Percentiles rank a stretch among this genome's conserved stretches.
These are phyloP conservation scores for Aspergillus novoparasiticus DNA, from an alignment of 2,329 filamentous ascomycete species.

Conservation along the genomic window DNA sequence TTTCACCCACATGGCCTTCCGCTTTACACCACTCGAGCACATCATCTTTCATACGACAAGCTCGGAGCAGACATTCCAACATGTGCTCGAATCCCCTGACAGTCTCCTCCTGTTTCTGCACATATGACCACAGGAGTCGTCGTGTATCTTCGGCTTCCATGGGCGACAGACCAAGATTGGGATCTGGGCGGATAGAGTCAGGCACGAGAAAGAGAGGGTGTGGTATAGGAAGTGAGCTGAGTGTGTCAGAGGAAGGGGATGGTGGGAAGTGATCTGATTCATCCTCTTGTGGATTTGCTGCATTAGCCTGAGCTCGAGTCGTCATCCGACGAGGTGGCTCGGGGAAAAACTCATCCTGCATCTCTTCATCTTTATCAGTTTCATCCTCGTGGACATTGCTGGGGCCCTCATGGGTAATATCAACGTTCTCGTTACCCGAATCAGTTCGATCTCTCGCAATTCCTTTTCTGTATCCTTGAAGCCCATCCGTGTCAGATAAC, in stretches of 20 bases:
- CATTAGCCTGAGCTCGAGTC: conserved; percentile 47
- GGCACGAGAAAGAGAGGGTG: conserved; percentile 63
- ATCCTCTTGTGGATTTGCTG: conserved; percentile 31
- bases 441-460: conserved; percentile 17
- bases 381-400: conserved; percentile 25
- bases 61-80: conserved; percentile 58
- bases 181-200: conserved; percentile 51
- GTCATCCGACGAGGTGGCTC: conserved; percentile 50
- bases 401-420: conserved; percentile 2
- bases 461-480: conserved; percentile 17
- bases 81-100: conserved; percentile 59
- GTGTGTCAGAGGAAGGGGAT: conserved; percentile 32
- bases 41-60: conserved; percentile 61
- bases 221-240: conserved; percentile 42
- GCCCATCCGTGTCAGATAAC: conserved; percentile 11
- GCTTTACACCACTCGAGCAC: conserved; percentile 64
- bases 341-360: conserved; percentile 39
- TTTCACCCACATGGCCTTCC: conserved; percentile 64
- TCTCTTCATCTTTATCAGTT: conserved; percentile 34
- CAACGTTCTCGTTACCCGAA: conserved; percentile 1
- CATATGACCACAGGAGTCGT: conserved; percentile 61
- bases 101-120: conserved; percentile 68
- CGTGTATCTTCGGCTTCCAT: conserved; percentile 65
- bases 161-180: conserved; percentile 59
- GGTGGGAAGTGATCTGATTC: conserved; percentile 26